These are phyloP conservation scores for Hypoxylon perforatum DNA, from an alignment of 495 filamentous ascomycete species.

Conservation along the genomic window DNA sequence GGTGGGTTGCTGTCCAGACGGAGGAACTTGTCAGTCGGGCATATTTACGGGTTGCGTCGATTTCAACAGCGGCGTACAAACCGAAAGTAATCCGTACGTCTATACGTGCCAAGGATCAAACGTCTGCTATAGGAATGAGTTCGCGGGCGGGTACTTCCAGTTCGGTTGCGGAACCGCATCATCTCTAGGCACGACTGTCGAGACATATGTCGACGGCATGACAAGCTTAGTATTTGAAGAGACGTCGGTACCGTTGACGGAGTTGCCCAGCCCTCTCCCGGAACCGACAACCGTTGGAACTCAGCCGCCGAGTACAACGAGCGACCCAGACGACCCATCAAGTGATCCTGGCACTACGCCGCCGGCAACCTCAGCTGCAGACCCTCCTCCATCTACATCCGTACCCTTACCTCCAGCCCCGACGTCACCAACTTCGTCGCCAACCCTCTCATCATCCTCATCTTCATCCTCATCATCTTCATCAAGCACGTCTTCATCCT, in stretches of 20 bases:
- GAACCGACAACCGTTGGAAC: constrained; percentile 48
- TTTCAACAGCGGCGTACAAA: constrained; percentile 56
- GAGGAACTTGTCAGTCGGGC: constrained; percentile 55
- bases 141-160: constrained; percentile 61
- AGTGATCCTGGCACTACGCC: constrained; percentile 19
- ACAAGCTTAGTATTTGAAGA: constrained; percentile 44
- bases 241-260: constrained; percentile 48
- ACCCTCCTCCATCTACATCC: constrained; percentile 30
- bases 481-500: constrained; percentile 25
- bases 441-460: constrained; percentile 30
- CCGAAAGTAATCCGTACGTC: constrained; percentile 60
- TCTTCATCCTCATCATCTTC: constrained; percentile 28
- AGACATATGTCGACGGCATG: constrained; percentile 53
- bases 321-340: constrained; percentile 18
- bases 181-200: constrained; percentile 54
- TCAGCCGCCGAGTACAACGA: constrained; percentile 15
- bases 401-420: constrained; percentile 21
- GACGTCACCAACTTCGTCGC: constrained; percentile 23
- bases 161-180: constrained; percentile 61
- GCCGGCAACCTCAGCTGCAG: constrained; percentile 25
- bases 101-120: constrained; percentile 55
- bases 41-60: constrained; percentile 63
- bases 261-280: constrained; percentile 43
- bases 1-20: constrained; percentile 63
- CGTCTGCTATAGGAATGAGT: constrained; percentile 59